Conservation (phyloP, 1,139 yeast genomes). For the Taphrina populina region DNA sequence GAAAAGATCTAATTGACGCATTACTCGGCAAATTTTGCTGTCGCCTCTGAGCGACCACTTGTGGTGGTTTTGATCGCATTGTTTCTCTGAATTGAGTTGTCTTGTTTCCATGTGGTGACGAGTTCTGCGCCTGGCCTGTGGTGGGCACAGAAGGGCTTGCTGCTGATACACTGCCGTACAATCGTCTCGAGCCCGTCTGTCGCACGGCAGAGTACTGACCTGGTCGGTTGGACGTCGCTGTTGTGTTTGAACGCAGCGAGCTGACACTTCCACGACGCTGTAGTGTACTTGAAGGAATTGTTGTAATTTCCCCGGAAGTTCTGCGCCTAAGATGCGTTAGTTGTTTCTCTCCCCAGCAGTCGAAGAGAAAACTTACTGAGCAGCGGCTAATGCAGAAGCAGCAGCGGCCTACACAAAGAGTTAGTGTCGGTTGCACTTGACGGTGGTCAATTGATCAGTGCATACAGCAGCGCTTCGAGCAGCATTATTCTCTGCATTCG, state of each 20-base stretch:
- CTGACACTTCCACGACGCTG: slow-evolving; percentile 15
- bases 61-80: slow-evolving; percentile 31
- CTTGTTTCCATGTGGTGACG: slow-evolving; percentile 12
- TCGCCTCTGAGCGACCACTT: slow-evolving; percentile 19
- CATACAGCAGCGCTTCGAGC: slow-evolving; percentile 25
- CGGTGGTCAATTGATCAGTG: no score
- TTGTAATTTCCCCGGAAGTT: no score
- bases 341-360: no score
- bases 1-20: slow-evolving; percentile 29
- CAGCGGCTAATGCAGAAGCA: slow-evolving; percentile 25
- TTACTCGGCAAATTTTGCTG: slow-evolving; percentile 16
- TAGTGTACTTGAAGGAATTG: neutral
- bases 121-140: neutral
- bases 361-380: slow-evolving; percentile 30
- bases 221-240: slow-evolving; percentile 16
- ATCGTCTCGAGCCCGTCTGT: slow-evolving; percentile 22
- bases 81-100: slow-evolving; percentile 13
- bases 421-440: neutral
- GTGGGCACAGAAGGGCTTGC: neutral
- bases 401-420: slow-evolving; percentile 31
- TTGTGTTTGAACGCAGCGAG: slow-evolving; percentile 8
- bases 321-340: slow-evolving; percentile 7
- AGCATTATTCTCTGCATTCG: slow-evolving; percentile 27
- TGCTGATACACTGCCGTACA: slow-evolving; percentile 18
- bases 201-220: slow-evolving; percentile 31